A percentile compares a stretch with the other conserved stretches of the same genome.
Evolutionary conservation across 73 alveolate species (phyloP).

Genomic region (Tetrahymena malaccensis): DNA sequence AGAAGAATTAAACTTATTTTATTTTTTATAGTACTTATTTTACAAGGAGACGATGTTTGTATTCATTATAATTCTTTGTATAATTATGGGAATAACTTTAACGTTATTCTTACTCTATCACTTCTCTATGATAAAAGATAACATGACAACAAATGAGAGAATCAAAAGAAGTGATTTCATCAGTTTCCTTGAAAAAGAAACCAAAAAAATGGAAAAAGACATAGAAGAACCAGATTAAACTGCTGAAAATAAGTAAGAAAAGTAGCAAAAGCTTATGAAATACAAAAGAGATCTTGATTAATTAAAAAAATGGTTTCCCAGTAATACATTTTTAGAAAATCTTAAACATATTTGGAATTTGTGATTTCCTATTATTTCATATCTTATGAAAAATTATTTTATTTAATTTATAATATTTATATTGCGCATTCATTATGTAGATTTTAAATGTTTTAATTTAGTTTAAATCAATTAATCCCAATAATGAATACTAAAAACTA

Average conservation of each 20-base stretch:
- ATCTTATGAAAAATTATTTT: too few species aligned
- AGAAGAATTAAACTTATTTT: background rate
- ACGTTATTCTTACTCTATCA: slow-evolving; percentile 28
- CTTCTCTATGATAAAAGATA: slow-evolving; percentile 15
- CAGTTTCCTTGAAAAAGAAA: slow-evolving; percentile 18
- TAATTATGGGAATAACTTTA: slow-evolving; percentile 34
- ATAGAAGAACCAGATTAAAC: background rate
- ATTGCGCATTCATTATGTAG: too few species aligned
- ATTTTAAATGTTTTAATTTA: too few species aligned
- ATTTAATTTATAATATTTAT: too few species aligned
- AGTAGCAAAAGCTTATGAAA: background rate
- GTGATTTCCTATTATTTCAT: background rate
- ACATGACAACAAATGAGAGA: slow-evolving; percentile 39
- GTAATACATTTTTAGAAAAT: background rate
- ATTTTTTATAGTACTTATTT: background rate
- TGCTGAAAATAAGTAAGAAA: background rate
- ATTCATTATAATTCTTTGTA: slow-evolving; percentile 29
- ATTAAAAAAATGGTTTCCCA: background rate
- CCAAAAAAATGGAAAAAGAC: background rate
- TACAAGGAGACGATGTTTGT: slow-evolving; percentile 28
- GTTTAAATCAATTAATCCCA: too few species aligned
- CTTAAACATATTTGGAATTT: background rate
- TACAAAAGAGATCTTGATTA: background rate
- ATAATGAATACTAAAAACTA: too few species aligned
- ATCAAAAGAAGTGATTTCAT: slow-evolving; percentile 41